Evolutionary conservation across 2,329 filamentous ascomycete genomes (phyloP).

Genomic region (Sclerotinia minor): DNA sequence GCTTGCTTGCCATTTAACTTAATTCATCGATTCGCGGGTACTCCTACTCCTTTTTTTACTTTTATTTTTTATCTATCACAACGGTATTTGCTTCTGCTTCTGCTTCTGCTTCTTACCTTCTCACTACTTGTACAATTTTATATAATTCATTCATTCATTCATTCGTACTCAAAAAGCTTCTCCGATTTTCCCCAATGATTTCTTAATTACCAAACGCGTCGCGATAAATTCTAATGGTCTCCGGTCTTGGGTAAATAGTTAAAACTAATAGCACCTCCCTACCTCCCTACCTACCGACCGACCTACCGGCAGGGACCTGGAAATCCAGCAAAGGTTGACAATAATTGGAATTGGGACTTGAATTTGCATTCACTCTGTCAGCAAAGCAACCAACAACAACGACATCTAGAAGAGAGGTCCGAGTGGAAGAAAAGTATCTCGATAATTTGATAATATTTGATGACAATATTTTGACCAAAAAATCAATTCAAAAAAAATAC

Average conservation of each 20-base stretch:
- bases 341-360: no score
- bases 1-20: not conserved
- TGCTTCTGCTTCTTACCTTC: not conserved
- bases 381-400: not conserved
- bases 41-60: not conserved
- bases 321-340: not conserved
- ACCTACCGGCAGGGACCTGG: not conserved
- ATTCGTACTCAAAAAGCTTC: no score
- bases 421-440: constrained; percentile 2
- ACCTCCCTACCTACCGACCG: not conserved
- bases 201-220: constrained; percentile 30
- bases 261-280: not conserved
- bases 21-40: not conserved
- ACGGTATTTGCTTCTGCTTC: no score
- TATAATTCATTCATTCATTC: no score
- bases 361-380: not conserved
- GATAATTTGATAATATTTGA: constrained; percentile 3
- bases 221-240: constrained; percentile 22
- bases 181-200: not conserved
- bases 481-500: not conserved
- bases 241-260: not conserved
- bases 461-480: not conserved
- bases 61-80: no score
- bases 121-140: not conserved
- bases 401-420: not conserved